A percentile compares a stretch with the other conserved stretches of the same genome.
phyloP scores from a whole-genome alignment of 225 moss, liverwort and hornwort species.

The Sphagnum contortum region DNA sequence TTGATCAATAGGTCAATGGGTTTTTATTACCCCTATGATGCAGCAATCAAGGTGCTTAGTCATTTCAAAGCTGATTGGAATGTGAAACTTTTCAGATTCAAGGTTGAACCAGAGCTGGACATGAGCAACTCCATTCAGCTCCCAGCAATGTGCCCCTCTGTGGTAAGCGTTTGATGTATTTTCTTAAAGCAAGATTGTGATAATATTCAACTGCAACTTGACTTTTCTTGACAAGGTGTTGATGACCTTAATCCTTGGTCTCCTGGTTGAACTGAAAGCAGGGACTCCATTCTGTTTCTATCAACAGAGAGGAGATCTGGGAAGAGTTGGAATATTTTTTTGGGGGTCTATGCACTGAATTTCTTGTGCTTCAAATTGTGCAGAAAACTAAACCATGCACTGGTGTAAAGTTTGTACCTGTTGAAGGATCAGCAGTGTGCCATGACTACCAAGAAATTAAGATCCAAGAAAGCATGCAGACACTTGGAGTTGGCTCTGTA shows the following conservation, averaged over 20 bases:
- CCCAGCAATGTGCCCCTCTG: constrained; percentile 76
- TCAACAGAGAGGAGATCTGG: no score
- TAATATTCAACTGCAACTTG: no score
- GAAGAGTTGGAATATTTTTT: no score
- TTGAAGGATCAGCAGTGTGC: constrained; percentile 49
- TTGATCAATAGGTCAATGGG: no score
- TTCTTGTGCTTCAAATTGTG: constrained; percentile 3
- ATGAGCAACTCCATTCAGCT: constrained; percentile 69
- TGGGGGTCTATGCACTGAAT: not conserved
- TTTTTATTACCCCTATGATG: no score
- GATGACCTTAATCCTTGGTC: no score
- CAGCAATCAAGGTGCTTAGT: no score
- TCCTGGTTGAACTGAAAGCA: no score
- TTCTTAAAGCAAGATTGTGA: no score
- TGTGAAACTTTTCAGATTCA: constrained; percentile 36
- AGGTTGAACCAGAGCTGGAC: constrained; percentile 60
- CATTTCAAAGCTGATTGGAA: no score
- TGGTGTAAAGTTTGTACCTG: constrained; percentile 60
- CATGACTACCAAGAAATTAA: constrained; percentile 98
- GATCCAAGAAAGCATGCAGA: constrained; percentile 88
- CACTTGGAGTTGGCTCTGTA: constrained; percentile 79
- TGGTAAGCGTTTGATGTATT: constrained; percentile 27
- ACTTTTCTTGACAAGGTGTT: no score
- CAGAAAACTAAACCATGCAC: constrained; percentile 66
- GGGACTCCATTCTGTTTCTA: no score